Conservation (phyloP, 2,329 filamentous ascomycete genomes). For the Aureobasidium sp. region DNA sequence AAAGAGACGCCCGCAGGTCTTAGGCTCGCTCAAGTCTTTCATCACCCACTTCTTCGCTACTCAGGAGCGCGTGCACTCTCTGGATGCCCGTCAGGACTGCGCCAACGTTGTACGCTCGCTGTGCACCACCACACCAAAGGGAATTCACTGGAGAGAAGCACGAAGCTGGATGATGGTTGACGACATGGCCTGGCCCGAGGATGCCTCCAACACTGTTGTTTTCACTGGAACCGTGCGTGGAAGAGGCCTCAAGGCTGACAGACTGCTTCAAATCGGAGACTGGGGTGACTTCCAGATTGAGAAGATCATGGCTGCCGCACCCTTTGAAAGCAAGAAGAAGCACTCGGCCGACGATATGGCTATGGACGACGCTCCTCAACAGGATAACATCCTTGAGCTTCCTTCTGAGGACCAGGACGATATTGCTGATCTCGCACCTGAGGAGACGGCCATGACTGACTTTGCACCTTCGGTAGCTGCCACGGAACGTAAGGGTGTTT, state of each 20-base stretch:
- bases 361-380: constrained; percentile 50
- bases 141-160: constrained; percentile 90
- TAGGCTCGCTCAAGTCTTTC: constrained; percentile 80
- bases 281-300: constrained; percentile 92
- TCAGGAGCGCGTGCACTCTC: constrained; percentile 80
- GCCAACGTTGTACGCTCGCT: constrained; percentile 83
- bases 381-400: constrained; percentile 54
- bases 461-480: constrained; percentile 39
- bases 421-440: constrained; percentile 73
- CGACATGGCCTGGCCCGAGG: constrained; percentile 61
- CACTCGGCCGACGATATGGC: constrained; percentile 55
- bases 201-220: constrained; percentile 30
- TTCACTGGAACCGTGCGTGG: constrained; percentile 82
- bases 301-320: constrained; percentile 71
- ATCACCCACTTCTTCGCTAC: constrained; percentile 91
- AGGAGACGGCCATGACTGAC: constrained; percentile 68
- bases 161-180: constrained; percentile 93
- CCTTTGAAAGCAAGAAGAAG: constrained; percentile 48
- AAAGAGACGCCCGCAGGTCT: constrained; percentile 68
- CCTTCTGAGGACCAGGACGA: constrained; percentile 78
- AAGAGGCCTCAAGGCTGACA: constrained; percentile 78
- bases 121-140: constrained; percentile 87
- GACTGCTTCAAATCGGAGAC: constrained; percentile 82
- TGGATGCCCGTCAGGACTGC: constrained; percentile 84
- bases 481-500: constrained; percentile 64